Conservation (phyloP, 805 yeast species). For the Yarrowia phangngaensis region DNA sequence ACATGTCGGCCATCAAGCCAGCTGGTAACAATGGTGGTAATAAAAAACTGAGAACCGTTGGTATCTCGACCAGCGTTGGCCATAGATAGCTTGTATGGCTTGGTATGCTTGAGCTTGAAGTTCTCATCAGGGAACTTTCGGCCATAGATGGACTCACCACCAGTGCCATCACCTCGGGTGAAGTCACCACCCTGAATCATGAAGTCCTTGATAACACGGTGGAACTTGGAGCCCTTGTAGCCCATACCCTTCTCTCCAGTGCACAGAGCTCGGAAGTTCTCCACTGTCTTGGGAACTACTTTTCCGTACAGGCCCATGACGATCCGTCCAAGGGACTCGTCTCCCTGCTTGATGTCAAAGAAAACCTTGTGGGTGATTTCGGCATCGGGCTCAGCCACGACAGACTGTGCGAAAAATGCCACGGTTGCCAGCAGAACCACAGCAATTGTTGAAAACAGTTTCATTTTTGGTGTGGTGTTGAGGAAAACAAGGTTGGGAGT, state of each 20-base stretch:
- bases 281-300: slow-evolving; percentile 81
- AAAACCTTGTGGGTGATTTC: slow-evolving; percentile 72
- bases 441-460: slow-evolving; percentile 32
- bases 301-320: slow-evolving; percentile 84
- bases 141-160: slow-evolving; percentile 80
- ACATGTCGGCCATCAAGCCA: slow-evolving; percentile 96
- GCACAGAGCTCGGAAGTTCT: slow-evolving; percentile 78
- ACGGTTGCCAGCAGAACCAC: slow-evolving; percentile 30
- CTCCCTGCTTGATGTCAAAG: slow-evolving; percentile 83
- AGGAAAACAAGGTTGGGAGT: too few species aligned
- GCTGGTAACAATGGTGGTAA: slow-evolving; percentile 82
- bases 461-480: slow-evolving; percentile 30
- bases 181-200: slow-evolving; percentile 90
- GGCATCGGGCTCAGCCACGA: slow-evolving; percentile 36
- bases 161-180: slow-evolving; percentile 58
- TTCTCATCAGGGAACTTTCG: slow-evolving; percentile 72
- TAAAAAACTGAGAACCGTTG: slow-evolving; percentile 92
- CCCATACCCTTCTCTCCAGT: slow-evolving; percentile 69
- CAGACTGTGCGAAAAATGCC: slow-evolving; percentile 19
- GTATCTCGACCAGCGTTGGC: slow-evolving; percentile 68
- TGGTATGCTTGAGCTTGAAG: slow-evolving; percentile 52
- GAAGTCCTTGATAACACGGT: slow-evolving; percentile 66
- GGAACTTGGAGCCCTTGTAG: slow-evolving; percentile 63
- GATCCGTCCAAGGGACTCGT: slow-evolving; percentile 69
- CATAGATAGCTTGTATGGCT: slow-evolving; percentile 69